A percentile compares a stretch with the other conserved stretches of the same genome.
These are phyloP conservation scores for Tylopilus plumbeoviolaceoides DNA, from an alignment of 768 basidiomycete species.

Conservation along the genomic window DNA sequence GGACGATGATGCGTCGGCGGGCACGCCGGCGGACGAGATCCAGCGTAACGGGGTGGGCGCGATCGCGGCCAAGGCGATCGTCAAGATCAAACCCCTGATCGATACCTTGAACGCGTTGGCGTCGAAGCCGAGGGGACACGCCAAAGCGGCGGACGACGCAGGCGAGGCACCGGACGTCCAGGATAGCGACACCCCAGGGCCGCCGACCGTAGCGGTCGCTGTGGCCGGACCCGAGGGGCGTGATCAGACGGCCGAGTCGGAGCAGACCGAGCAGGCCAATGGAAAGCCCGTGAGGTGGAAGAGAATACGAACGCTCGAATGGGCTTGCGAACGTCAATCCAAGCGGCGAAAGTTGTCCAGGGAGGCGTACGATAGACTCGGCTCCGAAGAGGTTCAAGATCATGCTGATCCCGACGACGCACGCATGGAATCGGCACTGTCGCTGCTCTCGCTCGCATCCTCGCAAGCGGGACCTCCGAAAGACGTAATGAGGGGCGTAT, in stretches of 20 bases:
- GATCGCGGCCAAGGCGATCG: slow-evolving; percentile 13
- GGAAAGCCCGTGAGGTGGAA: slow-evolving; percentile 11
- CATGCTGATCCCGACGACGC: slow-evolving; percentile 2
- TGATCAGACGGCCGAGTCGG: slow-evolving; percentile 4
- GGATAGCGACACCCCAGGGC: neutral
- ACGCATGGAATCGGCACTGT: slow-evolving; percentile 26
- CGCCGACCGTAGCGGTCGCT: neutral
- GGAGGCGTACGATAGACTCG: slow-evolving; percentile 13
- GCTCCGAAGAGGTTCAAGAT: slow-evolving; percentile 18
- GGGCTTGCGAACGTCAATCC: slow-evolving; percentile 41
- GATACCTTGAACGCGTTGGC: slow-evolving; percentile 14
- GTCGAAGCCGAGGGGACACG: slow-evolving; percentile 3
- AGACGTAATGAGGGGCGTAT: slow-evolving; percentile 28
- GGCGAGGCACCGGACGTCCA: neutral
- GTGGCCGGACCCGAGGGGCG: neutral
- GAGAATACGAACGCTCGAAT: slow-evolving; percentile 37
- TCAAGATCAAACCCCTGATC: slow-evolving; percentile 24
- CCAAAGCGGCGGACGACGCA: neutral
- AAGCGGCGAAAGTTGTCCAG: slow-evolving; percentile 33
- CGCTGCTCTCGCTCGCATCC: slow-evolving; percentile 29
- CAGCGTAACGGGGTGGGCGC: neutral
- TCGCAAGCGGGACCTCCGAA: slow-evolving; percentile 3
- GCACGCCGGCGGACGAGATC: neutral
- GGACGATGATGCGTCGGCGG: neutral
- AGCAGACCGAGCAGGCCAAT: slow-evolving; percentile 10